Conservation (phyloP, 2,329 filamentous ascomycete genomes). For the Pseudogymnoascus verrucosus region DNA sequence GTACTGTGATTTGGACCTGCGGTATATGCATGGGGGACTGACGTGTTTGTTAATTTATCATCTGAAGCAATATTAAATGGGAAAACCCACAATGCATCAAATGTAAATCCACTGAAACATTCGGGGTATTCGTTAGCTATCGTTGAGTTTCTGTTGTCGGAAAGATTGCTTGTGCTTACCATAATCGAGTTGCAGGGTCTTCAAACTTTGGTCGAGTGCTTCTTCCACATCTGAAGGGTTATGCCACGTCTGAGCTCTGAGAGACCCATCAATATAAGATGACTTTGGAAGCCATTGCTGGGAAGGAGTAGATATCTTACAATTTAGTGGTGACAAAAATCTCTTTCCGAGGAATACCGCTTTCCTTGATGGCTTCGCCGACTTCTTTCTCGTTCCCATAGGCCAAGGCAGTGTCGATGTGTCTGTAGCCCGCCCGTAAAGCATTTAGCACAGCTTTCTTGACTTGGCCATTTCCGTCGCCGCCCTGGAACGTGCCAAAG, state of each 20-base stretch:
- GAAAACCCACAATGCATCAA: conserved; percentile 43
- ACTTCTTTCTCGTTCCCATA: conserved; percentile 38
- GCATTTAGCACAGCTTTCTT: conserved; percentile 39
- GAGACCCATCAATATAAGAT: conserved; percentile 53
- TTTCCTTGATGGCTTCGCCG: conserved; percentile 32
- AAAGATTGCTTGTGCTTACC: conserved; percentile 40
- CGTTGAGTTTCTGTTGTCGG: conserved; percentile 7
- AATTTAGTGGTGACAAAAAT: conserved; percentile 46
- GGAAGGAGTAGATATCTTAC: conserved; percentile 30
- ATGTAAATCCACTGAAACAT: conserved; percentile 31
- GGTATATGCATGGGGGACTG: not conserved
- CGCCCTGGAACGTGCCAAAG: conserved; percentile 32
- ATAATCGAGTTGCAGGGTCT: conserved; percentile 69
- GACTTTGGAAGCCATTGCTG: conserved; percentile 44
- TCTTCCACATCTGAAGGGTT: conserved; percentile 57
- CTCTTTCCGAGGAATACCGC: conserved; percentile 31
- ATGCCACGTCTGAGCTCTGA: conserved; percentile 63
- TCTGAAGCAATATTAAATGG: conserved; percentile 30
- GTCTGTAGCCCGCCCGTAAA: conserved; percentile 35
- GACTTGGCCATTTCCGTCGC: conserved; percentile 26
- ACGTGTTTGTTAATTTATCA: conserved; percentile 36
- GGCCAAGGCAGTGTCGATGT: conserved; percentile 40
- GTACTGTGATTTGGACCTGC: not conserved
- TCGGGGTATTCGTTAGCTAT: conserved; percentile 5
- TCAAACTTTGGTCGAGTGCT: conserved; percentile 72